Base-by-base conservation (phyloP, 208 protist genomes). In the Blechomonas ayalai region DNA sequence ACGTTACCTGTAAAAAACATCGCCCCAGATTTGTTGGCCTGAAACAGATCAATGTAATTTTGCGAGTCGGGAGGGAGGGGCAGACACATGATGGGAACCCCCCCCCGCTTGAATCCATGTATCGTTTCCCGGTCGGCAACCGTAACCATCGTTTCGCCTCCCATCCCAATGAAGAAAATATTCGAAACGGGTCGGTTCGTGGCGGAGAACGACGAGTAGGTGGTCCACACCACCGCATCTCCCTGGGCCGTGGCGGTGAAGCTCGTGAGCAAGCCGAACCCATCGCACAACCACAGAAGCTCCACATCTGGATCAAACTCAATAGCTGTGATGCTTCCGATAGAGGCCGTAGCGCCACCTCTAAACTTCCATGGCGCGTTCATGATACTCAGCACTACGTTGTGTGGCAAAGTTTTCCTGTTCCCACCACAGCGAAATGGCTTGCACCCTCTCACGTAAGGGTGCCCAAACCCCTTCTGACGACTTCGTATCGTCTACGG, bases 241-340 rank as follows among this genome's bases (percentile, higher is more conserved):
- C 59, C 59, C 25, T 73, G 74, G 23, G 67, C 55, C 44, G 83
- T 73, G 7, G 75, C 50, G 10, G 67, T 79, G 49, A 89, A 90
- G 58, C 79, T 87, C 52, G 71, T 84, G 18, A 94, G 59, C n/a
- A 59, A 69, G 34, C 82, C 82, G 49, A 77, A 91, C 51, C 59
- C 70, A 45, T 94, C 85, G 49, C 69, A 73, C 18, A 82, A 59
- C 85, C 85, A 94, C 25, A 94, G 67, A 43, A 94, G 60, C 66
- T 94, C 85, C 24, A 87, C 41, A 29, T 86, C 75, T 7, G 81
- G 81, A 53, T 94, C 85, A 52, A 94, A 94, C 63, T 87, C 74
- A 8, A 94, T 61, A 7, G 85, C 73, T 23, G 69, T 90, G 52
- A 94, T 70, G 28, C 52, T 67, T 16, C 76, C 77, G 8, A 84